A percentile compares a stretch with the other conserved stretches of the same genome.
phyloP scores from a whole-genome alignment of 768 basidiomycete species.

The Cystobasidium ongulense region DNA sequence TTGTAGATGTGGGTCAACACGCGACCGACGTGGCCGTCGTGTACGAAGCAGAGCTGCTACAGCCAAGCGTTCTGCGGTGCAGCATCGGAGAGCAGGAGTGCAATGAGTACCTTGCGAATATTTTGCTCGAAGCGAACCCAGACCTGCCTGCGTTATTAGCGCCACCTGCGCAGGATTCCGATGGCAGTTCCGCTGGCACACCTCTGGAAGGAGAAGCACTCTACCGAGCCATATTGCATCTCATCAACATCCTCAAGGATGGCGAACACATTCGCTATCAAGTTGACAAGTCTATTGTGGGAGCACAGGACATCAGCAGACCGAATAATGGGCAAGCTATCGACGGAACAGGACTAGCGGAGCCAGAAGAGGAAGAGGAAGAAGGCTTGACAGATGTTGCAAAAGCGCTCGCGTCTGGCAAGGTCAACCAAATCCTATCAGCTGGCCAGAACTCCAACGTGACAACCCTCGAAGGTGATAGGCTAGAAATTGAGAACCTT shows the following conservation, averaged over 20 bases:
- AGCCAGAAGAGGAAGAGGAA: slow-evolving; percentile 53
- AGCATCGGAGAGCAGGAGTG: slow-evolving; percentile 64
- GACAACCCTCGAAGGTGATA: slow-evolving; percentile 58
- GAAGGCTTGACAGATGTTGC: slow-evolving; percentile 84
- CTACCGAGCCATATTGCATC: slow-evolving; percentile 52
- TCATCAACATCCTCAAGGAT: slow-evolving; percentile 38
- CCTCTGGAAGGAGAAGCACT: slow-evolving; percentile 60
- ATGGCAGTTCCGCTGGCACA: slow-evolving; percentile 36
- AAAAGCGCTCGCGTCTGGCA: slow-evolving; percentile 81
- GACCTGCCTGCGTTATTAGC: slow-evolving; percentile 54
- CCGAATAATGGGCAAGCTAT: slow-evolving; percentile 13
- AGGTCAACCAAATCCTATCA: slow-evolving; percentile 76
- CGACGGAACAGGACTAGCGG: slow-evolving; percentile 40
- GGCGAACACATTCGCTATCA: slow-evolving; percentile 31
- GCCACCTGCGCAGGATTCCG: slow-evolving; percentile 53
- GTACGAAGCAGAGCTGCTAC: slow-evolving; percentile 61
- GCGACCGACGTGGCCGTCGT: slow-evolving; percentile 70
- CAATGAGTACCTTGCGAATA: slow-evolving; percentile 63
- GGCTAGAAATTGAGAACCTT: slow-evolving; percentile 75
- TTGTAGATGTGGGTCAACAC: slow-evolving; percentile 66
- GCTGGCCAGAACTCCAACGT: slow-evolving; percentile 56
- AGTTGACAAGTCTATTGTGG: not conserved
- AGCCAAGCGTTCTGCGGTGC: slow-evolving; percentile 54
- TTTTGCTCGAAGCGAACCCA: slow-evolving; percentile 60
- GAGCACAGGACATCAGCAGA: not conserved